A percentile compares a stretch with the other conserved stretches of the same genome.
Conservation (phyloP, 805 yeast genomes). For the Yueomyces sp. region DNA sequence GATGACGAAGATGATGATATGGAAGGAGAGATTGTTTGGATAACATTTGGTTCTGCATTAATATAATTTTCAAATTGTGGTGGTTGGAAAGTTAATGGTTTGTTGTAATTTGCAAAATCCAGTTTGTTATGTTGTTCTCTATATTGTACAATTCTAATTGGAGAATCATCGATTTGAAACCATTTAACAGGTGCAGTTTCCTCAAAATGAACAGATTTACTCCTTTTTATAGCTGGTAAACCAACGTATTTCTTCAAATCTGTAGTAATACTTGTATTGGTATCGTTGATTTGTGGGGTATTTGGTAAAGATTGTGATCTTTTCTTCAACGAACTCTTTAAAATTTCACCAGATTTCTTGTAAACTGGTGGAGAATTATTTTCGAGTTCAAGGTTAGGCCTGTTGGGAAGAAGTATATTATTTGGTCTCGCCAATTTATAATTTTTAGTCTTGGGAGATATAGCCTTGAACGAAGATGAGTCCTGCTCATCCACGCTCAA, state of each 20-base stretch:
- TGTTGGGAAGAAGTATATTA: too few relatives aligned
- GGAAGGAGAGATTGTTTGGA: too few relatives aligned
- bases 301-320: slow-evolving; percentile 34
- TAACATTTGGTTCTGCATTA: not conserved
- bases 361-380: slow-evolving; percentile 29
- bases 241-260: not conserved
- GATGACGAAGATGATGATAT: too few relatives aligned
- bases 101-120: not conserved
- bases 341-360: slow-evolving; percentile 74
- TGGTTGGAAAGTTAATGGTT: not conserved
- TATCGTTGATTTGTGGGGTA: not conserved
- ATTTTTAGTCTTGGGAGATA: not conserved
- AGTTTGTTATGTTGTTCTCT: not conserved
- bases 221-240: slow-evolving; percentile 17
- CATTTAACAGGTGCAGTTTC: slow-evolving; percentile 54
- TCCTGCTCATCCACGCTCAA: not conserved
- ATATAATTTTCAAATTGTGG: not conserved
- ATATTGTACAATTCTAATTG: slow-evolving; percentile 23
- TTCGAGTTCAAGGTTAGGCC: not conserved
- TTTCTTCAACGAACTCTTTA: slow-evolving; percentile 21
- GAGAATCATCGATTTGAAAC: slow-evolving; percentile 61
- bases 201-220: slow-evolving; percentile 74
- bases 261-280: not conserved
- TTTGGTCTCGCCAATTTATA: too few relatives aligned
- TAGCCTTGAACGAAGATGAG: not conserved